Base-by-base conservation (phyloP, 352 stramenopile genomes). In the Phytopythium helicoides region DNA sequence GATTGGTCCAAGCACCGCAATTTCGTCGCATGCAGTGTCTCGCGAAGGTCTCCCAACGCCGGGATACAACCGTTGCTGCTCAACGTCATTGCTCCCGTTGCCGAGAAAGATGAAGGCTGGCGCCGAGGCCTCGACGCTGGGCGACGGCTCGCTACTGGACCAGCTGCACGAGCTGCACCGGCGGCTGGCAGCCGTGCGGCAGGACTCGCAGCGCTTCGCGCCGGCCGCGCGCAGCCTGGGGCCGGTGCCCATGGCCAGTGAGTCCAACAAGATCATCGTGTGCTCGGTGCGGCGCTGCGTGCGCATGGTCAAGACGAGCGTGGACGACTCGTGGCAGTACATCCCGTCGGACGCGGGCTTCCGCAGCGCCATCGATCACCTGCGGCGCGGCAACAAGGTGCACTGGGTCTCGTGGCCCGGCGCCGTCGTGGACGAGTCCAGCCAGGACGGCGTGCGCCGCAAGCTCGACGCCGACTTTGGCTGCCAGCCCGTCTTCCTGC, bases 371-470 rank as follows among this genome's bases (percentile, higher is more conserved):
- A 71, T 95, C 21, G 81, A 96, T 35, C 80, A 84, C 52, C 58
- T 90, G 11, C 68, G 72, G 36, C 57, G 65, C 22, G 80, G 87
- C 45, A 93, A 96, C 62, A 73, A 89, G n/a, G 85, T 96, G 56
- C 64, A 89, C 21, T 97, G 89, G 89, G 86, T 97, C 47, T 92
- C 87, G 41, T 97, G 89, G 89, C 77, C 91, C 0, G 87, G 85
- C 18, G 84, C 75, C 9, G 73, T 81, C 12, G 81, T 96, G 34
- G 76, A 87, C 53, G 81, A 90, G 55, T 86, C 73, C 12, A 93
- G 89, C 48, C 80, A 83, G 45, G 82, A 92, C 60, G 68, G 81
- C 33, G 81, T 88, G 44, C 66, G 85, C 39, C 68, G 76, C 40
- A 83, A 80, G 25, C 73, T 96, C 18, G 77, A 94, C 63, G 51